Percentiles rank a stretch among this genome's conserved stretches.
phyloP scores from a whole-genome alignment of 169 alveolate species.

The Plasmodium vivax region DNA sequence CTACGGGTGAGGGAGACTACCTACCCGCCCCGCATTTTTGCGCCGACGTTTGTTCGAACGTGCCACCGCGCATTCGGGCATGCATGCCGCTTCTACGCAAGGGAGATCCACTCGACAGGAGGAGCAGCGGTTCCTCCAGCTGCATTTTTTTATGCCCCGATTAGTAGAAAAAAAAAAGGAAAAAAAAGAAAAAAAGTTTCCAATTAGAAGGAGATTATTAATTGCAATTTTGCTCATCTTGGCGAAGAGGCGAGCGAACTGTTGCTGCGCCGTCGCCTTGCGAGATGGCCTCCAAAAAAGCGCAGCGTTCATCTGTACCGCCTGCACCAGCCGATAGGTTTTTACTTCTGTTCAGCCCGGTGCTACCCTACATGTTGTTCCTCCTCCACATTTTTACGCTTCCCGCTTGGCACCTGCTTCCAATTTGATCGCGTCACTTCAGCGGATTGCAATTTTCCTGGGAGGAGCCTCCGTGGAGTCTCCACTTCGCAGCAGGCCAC shows the following conservation, averaged over 20 bases:
- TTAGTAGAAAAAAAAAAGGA: no score
- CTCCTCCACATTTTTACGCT: background rate
- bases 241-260: background rate
- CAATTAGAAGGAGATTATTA: background rate
- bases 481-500: background rate
- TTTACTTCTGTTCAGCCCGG: background rate
- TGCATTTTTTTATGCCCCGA: background rate
- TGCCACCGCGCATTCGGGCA: background rate
- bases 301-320: background rate
- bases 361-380: background rate
- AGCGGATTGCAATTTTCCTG: background rate
- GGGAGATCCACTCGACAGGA: background rate
- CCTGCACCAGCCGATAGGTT: background rate
- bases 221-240: background rate
- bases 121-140: background rate
- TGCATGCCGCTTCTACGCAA: no score
- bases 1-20: background rate
- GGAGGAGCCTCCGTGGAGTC: background rate
- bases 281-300: background rate
- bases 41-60: background rate
- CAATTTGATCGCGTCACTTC: background rate
- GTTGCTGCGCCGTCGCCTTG: background rate
- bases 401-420: background rate
- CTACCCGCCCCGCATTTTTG: no score
- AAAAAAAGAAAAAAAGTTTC: background rate